Base-by-base conservation (phyloP, 768 basidiomycete species). In the Tubosaeta sp. region DNA sequence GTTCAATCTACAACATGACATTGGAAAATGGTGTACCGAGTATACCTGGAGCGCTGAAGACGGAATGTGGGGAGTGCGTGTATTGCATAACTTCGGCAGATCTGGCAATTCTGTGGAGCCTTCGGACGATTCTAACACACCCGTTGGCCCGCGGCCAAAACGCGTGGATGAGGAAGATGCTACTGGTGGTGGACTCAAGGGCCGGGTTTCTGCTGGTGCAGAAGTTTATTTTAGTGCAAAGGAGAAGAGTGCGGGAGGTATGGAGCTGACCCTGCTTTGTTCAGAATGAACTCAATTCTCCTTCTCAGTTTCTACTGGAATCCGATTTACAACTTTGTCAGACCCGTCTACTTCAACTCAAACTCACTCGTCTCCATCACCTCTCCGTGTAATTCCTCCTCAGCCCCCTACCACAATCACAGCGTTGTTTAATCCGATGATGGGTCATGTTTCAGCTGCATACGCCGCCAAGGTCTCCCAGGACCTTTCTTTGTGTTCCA, bases 101-200 rank as follows among this genome's bases (percentile, higher is more conserved):
- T 72, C 85, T 4, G 82, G 77, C 14, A 59, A 57, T 47, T 53
- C 69, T 12, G 60, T 60, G 6, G 73, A 72, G 64, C 64, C 61
- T 56, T 74, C 69, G 57, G 74, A 73, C 26, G 65, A 66, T 55
- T 38, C 62, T 17, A 44, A 47, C 51, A 59, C 60, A n/a, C 59
- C 57, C 19, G 59, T 58, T 19, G 56, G 58, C 12, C 63, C 65
- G 41, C 73, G 76, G 41, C 69, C 80, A 33, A 92, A 89, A 68
- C 80, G 94, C n/a, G 83, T 97, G 5, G 95, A 97, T 50, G 94
- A 95, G 65, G 94, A 95, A 71, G 95, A 97, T 43, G 86, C 88
- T 26, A 85, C 93, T 57, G 91, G 92, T 51, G 91, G 91, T 29
- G 95, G 95, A 0, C 74, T 97, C 29, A 89, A 84, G 63, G 95